Evolutionary conservation across 2,329 filamentous ascomycete species (phyloP), one percentile per base, ranked within the genome.

Genomic region (Cercospora sp.): DNA sequence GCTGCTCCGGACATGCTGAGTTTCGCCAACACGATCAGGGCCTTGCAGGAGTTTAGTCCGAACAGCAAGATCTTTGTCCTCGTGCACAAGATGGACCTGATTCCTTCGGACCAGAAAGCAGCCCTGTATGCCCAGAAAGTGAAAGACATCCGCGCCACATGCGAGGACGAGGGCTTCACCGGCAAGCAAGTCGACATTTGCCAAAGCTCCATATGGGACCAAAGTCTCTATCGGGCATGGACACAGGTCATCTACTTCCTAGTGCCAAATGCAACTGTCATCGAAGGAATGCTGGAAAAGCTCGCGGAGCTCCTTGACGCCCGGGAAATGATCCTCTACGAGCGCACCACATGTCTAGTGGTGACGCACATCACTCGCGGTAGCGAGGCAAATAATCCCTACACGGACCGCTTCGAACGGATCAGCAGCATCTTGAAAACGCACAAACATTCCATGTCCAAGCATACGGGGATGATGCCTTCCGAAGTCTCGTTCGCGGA

Each of bases 71-170:
- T 99, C 75, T 99, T 98, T 82, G 91, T 95, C 69, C 88, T 99
- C 55, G 91, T 99, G 73, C 95, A 99, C 89, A 99, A 99, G 82
- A 97, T 99, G 91, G 95, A 99, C 79, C 87, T 99, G 28, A 93
- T 98, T 60, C 91, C 94, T 73, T 87, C 89, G 45, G 87, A 91
- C 66, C 88, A 91, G 73, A 91, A 94, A 69, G 90, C 93, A 77
- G 84, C 88, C 67, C 88, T 97, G 71, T 97, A 97, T 80, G 90
- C 94, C 70, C 91, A 97, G 75, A 90, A 93, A 69, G 90, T 93
- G 26, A 85, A 88, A 31, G 84, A 93, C 65, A 92, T 97, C 70
- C 88, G 90, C 67, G 87, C 89, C 71, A 92, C 92, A 76, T 94
- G 91, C 65, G 72, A 73, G 13, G 74, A 77, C 26, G 86, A 88